These are phyloP conservation scores for Penicillium egyptiacum DNA, from an alignment of 495 filamentous ascomycete genomes.

Conservation along the genomic window DNA sequence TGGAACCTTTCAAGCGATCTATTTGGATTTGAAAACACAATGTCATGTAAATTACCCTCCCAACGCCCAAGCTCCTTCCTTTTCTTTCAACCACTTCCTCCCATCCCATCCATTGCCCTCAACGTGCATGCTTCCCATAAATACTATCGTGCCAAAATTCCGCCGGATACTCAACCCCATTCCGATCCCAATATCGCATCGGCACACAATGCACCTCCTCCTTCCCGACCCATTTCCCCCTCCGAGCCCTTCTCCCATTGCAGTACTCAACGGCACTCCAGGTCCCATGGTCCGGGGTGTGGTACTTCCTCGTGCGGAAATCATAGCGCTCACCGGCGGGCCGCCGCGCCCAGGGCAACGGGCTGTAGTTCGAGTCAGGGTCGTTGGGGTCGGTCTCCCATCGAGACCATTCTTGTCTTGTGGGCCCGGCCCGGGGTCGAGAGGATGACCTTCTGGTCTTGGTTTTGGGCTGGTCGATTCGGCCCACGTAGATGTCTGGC, in stretches of 20 bases:
- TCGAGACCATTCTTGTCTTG: slow-evolving; percentile 24
- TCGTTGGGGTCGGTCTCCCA: slow-evolving; percentile 22
- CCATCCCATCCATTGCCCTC: background rate
- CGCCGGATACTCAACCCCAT: slow-evolving; percentile 29
- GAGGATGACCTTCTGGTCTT: background rate
- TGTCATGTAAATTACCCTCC: background rate
- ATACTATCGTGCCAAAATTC: slow-evolving; percentile 29
- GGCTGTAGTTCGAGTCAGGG: slow-evolving; percentile 7
- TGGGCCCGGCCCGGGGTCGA: background rate
- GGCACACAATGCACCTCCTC: slow-evolving; percentile 28
- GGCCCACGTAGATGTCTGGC: slow-evolving; percentile 45
- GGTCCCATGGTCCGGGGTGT: slow-evolving; percentile 28
- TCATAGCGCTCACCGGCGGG: slow-evolving; percentile 26
- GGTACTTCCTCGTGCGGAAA: slow-evolving; percentile 32
- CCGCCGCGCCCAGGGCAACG: slow-evolving; percentile 21
- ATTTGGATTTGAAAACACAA: background rate
- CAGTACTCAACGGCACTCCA: slow-evolving; percentile 38
- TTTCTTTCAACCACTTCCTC: background rate
- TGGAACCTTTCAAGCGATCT: background rate
- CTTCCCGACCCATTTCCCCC: slow-evolving; percentile 7
- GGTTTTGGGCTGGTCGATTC: slow-evolving; percentile 11
- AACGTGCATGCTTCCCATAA: slow-evolving; percentile 23
- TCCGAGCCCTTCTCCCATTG: slow-evolving; percentile 1
- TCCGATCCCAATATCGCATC: slow-evolving; percentile 29
- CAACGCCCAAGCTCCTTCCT: background rate